Percentiles rank a stretch among this genome's conserved stretches.
These are phyloP conservation scores for Fraxinus sp. DNA, from an alignment of 305 asterid species.

Conservation along the genomic window DNA sequence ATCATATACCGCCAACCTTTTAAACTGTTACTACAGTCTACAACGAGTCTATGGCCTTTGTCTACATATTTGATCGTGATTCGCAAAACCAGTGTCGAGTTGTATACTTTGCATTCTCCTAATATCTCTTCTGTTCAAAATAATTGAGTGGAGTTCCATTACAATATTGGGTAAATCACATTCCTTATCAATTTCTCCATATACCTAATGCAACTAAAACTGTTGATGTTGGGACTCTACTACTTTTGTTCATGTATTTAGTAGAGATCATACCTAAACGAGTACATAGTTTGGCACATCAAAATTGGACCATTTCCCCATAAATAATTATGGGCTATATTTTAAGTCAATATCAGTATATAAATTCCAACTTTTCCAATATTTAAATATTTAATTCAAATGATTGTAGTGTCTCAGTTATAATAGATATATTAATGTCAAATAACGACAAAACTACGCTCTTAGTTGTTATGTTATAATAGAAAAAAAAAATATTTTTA, in stretches of 20 bases:
- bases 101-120: neutral
- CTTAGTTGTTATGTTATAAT: neutral
- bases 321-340: neutral
- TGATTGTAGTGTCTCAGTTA: neutral
- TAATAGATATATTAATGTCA: neutral
- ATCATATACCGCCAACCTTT: neutral
- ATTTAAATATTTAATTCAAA: neutral
- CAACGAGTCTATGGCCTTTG: neutral
- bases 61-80: neutral
- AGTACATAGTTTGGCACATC: neutral
- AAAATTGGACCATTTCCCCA: neutral
- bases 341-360: neutral
- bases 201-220: neutral
- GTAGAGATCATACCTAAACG: neutral
- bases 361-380: neutral
- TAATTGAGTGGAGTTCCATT: neutral
- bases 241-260: neutral
- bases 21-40: no score
- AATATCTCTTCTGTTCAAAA: neutral
- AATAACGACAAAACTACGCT: neutral
- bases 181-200: neutral
- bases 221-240: neutral
- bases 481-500: no score
- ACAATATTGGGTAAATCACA: neutral
- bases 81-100: neutral